Conservation (phyloP, 768 basidiomycete species). For the Chlorophyllum brunneum region DNA sequence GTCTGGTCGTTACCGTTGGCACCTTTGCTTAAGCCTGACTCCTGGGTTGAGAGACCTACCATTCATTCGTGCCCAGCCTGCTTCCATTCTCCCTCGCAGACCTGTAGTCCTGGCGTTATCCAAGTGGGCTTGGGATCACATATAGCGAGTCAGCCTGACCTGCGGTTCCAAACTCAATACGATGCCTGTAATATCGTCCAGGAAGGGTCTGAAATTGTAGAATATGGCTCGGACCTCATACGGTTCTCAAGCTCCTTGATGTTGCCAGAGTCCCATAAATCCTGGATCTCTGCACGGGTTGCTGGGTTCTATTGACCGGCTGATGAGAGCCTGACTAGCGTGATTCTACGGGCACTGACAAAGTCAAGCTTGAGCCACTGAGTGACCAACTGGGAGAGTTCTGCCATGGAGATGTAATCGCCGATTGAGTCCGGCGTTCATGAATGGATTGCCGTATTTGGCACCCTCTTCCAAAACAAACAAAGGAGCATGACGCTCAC, state of each 20-base stretch:
- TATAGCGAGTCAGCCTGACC: constrained; percentile 37
- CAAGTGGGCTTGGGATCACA: neutral
- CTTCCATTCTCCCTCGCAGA: constrained; percentile 78
- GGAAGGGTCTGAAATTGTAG: neutral
- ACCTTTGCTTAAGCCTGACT: too few species aligned
- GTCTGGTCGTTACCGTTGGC: constrained; percentile 30
- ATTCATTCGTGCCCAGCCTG: constrained; percentile 91
- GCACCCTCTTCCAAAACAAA: constrained; percentile 11
- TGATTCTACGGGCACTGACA: neutral
- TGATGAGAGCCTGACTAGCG: neutral
- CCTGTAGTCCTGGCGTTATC: constrained; percentile 35
- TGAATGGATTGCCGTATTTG: constrained; percentile 8
- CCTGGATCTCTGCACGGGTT: constrained; percentile 46
- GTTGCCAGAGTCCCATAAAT: constrained; percentile 39
- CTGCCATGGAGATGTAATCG: constrained; percentile 2
- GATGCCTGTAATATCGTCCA: constrained; percentile 34
- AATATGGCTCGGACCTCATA: constrained; percentile 39
- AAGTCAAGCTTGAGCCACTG: constrained; percentile 6
- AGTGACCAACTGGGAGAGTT: constrained; percentile 1
- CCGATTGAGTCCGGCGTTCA: neutral
- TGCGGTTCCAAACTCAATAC: constrained; percentile 88
- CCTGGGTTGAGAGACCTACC: constrained; percentile 27
- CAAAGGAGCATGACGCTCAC: neutral
- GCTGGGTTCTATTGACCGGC: constrained; percentile 39
- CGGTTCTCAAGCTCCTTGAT: constrained; percentile 49